These are phyloP conservation scores for Micractinium sp. DNA, from an alignment of 139 green algal species.

Conservation along the genomic window DNA sequence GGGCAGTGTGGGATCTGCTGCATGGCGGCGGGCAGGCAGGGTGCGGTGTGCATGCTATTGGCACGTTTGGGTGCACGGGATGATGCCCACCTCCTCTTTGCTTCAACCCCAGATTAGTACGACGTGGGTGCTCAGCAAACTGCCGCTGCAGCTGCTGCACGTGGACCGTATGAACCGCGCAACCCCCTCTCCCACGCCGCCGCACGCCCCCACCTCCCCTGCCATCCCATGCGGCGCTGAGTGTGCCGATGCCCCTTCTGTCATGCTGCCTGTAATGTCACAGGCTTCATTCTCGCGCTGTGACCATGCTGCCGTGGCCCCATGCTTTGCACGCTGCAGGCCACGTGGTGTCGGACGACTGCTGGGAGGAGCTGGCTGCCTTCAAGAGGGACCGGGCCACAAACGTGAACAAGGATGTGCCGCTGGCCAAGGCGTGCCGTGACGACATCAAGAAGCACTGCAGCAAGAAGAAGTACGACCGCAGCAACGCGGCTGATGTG, in stretches of 20 bases:
- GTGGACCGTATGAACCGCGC: too few relatives aligned
- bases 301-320: not conserved
- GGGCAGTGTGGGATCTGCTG: not conserved
- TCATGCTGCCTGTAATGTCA: not conserved
- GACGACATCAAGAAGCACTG: slow-evolving; percentile 74
- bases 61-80: too few relatives aligned
- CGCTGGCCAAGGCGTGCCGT: slow-evolving; percentile 75
- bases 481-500: slow-evolving; percentile 58
- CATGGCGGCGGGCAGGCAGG: not conserved
- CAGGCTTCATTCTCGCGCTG: not conserved
- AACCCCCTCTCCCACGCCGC: too few relatives aligned
- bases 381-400: slow-evolving; percentile 74
- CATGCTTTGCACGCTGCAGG: not conserved
- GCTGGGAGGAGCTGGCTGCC: slow-evolving; percentile 55
- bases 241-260: not conserved
- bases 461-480: slow-evolving; percentile 41
- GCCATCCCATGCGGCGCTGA: not conserved
- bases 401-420: slow-evolving; percentile 87
- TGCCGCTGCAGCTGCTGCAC: too few relatives aligned
- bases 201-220: not conserved
- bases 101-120: too few relatives aligned
- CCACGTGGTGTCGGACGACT: not conserved
- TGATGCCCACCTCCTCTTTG: too few relatives aligned
- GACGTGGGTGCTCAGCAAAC: too few relatives aligned
- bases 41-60: too few relatives aligned